Evolutionary conservation across 2,329 filamentous ascomycete genomes (phyloP), one percentile per base, ranked within the genome.

Genomic region (Gnomoniopsis sp.): DNA sequence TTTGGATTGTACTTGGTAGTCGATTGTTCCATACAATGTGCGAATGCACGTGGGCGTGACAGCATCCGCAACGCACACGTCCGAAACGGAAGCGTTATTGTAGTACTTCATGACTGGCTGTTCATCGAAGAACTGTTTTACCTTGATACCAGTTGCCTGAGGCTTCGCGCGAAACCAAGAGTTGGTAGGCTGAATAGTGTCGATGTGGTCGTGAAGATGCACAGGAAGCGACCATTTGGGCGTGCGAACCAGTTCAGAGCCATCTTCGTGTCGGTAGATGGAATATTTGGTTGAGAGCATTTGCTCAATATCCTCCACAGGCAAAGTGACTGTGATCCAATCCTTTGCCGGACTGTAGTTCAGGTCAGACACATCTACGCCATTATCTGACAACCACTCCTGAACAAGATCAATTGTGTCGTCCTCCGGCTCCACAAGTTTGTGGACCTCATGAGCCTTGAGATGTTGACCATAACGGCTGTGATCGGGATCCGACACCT

Each of bases 341-440:
- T 72, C 68, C 65, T 79, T 81, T 41, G 82, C 79, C 0, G 80
- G 73, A 1, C 69, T 70, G 11, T 71, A 65, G 21, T 71, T 69
- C 8, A 61, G 49, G 12, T 49, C 38, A 22, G 71, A 67, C 15
- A 68, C 62, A 10, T 68, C 67, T 50, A 86, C 76, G 53, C 77
- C 82, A 68, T 83, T 78, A 62, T 79, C 78, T 26, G 69, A 68
- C 14, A 87, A 75, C 83, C 82, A 86, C 53, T 82, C 77, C 54
- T 81, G 77, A 10, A 86, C 79, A 21, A 81, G 74, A 34, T 78
- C 68, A 17, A 79, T 67, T 1, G 82, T 79, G 62, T 85, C 75
- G 2, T 81, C 74, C 1, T 76, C 70, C 2, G 84, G 84, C 62
- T 76, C 75, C 50, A 86, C 72, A 21, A 86, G 73, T 53, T 80